A percentile compares a stretch with the other conserved stretches of the same genome.
Evolutionary conservation across 148 eudicot species (phyloP).

Genomic region (Spergularia marina): DNA sequence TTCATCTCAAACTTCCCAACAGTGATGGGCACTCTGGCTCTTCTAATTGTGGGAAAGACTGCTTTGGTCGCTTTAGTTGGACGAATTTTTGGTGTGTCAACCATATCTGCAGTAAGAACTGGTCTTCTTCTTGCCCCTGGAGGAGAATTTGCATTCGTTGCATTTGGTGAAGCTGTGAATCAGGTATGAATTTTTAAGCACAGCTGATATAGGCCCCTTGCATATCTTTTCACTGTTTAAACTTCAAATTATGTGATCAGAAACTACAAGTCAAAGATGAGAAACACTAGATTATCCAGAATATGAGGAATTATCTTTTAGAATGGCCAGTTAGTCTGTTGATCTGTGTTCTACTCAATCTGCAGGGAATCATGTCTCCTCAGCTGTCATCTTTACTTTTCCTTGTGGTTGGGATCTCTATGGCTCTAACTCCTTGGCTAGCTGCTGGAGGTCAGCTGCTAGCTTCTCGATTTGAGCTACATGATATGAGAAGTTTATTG

Average conservation of each 20-base stretch:
- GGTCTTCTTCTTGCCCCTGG: constrained; percentile 99
- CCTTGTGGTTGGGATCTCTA: constrained; percentile 94
- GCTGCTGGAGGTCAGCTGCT: constrained; percentile 99
- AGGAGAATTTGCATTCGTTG: constrained; percentile 98
- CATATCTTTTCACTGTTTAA: neutral
- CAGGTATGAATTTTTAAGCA: constrained; percentile 52
- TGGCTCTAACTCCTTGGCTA: constrained; percentile 95
- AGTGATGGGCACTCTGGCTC: constrained; percentile 63
- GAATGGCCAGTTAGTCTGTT: constrained; percentile 6
- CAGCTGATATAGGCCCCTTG: neutral
- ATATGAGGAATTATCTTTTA: neutral
- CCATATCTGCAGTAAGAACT: constrained; percentile 74
- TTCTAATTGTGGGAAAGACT: constrained; percentile 86
- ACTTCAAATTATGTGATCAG: neutral
- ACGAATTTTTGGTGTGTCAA: constrained; percentile 79
- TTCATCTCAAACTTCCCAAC: constrained; percentile 84
- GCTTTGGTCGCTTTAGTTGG: constrained; percentile 74
- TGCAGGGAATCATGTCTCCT: constrained; percentile 96
- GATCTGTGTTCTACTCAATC: constrained; percentile 23
- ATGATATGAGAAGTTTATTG: constrained; percentile 88
- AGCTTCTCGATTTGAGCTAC: constrained; percentile 94
- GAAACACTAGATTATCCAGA: neutral
- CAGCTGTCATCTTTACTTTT: constrained; percentile 88
- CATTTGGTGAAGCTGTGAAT: constrained; percentile 99
- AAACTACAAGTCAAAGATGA: neutral